Percentiles rank a stretch among this genome's conserved stretches.
These are phyloP conservation scores for Penicillium freii DNA, from an alignment of 2,329 filamentous ascomycete genomes.

Conservation along the genomic window DNA sequence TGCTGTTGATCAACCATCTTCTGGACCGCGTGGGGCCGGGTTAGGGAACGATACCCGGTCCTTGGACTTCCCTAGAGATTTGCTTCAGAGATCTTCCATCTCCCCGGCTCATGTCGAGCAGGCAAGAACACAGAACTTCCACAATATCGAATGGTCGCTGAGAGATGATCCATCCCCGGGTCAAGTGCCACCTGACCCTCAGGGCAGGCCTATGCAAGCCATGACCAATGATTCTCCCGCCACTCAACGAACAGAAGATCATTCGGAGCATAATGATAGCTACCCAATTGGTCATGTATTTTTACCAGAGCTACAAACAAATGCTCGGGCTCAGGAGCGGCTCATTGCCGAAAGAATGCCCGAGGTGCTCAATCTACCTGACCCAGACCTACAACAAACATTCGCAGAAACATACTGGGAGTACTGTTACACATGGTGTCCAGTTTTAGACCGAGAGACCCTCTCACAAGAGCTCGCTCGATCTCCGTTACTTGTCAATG, in stretches of 20 bases:
- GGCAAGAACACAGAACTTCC: not conserved
- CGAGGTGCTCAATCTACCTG: conserved; percentile 6
- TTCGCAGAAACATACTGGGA: conserved; percentile 47
- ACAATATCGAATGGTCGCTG: not conserved
- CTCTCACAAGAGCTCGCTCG: conserved; percentile 31
- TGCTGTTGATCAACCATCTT: not conserved
- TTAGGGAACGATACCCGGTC: not conserved
- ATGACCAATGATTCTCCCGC: conserved; percentile 5
- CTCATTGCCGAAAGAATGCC: conserved; percentile 13
- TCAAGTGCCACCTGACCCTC: not conserved
- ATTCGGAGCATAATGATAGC: conserved; percentile 15
- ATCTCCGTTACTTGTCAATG: conserved; percentile 22
- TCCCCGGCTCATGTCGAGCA: not conserved
- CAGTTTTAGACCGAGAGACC: conserved; percentile 38
- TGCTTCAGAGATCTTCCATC: not conserved
- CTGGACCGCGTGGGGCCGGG: not conserved
- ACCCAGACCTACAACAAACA: conserved; percentile 38
- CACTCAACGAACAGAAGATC: conserved; percentile 12
- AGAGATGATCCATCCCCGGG: not conserved
- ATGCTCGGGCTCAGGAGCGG: conserved; percentile 16
- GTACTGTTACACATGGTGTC: conserved; percentile 47
- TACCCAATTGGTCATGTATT: conserved; percentile 15
- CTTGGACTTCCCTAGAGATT: not conserved
- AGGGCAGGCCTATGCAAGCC: not conserved
- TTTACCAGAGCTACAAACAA: conserved; percentile 15